Evolutionary conservation across 768 basidiomycete species (phyloP).

Genomic region (Suillus placidus): DNA sequence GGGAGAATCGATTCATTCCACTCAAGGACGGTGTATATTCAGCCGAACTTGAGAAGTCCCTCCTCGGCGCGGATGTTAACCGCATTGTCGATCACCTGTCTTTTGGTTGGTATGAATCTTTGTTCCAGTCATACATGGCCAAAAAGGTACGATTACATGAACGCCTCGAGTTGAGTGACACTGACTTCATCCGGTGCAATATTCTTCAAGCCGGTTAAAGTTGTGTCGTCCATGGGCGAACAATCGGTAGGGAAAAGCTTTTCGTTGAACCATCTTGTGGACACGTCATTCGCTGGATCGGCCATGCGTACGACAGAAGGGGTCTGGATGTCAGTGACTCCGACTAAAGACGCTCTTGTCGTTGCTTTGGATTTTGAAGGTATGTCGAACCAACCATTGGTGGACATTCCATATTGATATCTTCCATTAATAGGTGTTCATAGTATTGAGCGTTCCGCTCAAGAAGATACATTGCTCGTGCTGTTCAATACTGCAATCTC

Average conservation of each 20-base stretch:
- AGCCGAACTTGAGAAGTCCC: slow-evolving; percentile 48
- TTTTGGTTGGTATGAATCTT: slow-evolving; percentile 67
- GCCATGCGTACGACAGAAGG: slow-evolving; percentile 72
- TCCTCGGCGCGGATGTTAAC: slow-evolving; percentile 61
- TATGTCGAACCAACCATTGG: slow-evolving; percentile 11
- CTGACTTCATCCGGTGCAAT: background rate
- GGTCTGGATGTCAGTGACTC: slow-evolving; percentile 70
- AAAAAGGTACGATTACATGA: slow-evolving; percentile 41
- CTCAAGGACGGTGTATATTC: slow-evolving; percentile 61
- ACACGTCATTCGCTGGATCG: slow-evolving; percentile 66
- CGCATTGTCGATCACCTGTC: slow-evolving; percentile 58
- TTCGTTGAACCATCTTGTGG: slow-evolving; percentile 59
- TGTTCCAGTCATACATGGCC: slow-evolving; percentile 65
- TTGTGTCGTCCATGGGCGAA: slow-evolving; percentile 71
- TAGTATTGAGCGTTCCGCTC: slow-evolving; percentile 63
- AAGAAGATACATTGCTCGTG: slow-evolving; percentile 65
- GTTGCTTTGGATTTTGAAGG: slow-evolving; percentile 71
- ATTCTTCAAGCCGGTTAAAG: slow-evolving; percentile 53
- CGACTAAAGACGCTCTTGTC: slow-evolving; percentile 53
- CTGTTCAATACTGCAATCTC: slow-evolving; percentile 69
- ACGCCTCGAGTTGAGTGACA: background rate
- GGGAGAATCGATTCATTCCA: slow-evolving; percentile 63
- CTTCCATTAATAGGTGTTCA: slow-evolving; percentile 46
- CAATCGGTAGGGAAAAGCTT: slow-evolving; percentile 69
- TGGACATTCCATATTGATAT: slow-evolving; percentile 10